Base-by-base conservation (phyloP, 2,329 filamentous ascomycete genomes). In the Penicillium sp. region DNA sequence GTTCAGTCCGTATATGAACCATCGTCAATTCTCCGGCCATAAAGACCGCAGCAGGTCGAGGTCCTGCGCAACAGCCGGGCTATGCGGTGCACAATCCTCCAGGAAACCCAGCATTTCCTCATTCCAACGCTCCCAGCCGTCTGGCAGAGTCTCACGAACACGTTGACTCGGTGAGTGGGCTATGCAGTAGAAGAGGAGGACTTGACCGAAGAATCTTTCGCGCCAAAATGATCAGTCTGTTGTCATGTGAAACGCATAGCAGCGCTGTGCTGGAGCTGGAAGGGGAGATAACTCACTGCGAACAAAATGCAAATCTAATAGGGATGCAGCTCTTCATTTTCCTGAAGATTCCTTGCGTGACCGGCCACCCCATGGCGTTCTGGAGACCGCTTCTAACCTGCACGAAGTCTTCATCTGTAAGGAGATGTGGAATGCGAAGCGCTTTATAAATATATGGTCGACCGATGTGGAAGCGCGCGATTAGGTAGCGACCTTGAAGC, bases 291-390 rank as follows among this genome's bases (percentile, higher is more conserved):
- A 62, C 69, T 58, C 64, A 71, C 72, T 76, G 67, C 16, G 73
- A 70, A 48, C 74, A 75, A 62, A 77, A 75, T 5, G 71, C 71
- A 56, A 75, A 77, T 43, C 69, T 74, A 16, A 77, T 71, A 16
- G 74, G 74, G 43, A 75, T 74, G 44, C 74, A 77, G 43, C 71
- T 75, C 52, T 71, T 75, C 74, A 77, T 77, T 22, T 66, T 66
- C 11, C 65, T 60, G 53, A 75, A 75, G n/a, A 75, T 66, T 13
- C 73, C 73, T 27, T 69, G 64, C 1, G 69, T 66, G 3, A 76
- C 60, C 7, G 74, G 74, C 74, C 74, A 77, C 47, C 76, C 67
- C 72, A 76, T 76, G 11, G 74, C 74, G 48, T 75, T 70, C 13
- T 64, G 69, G 3, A 77, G 65, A 10, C 74, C 71, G 49, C 67